phyloP scores from a whole-genome alignment of 2,329 filamentous ascomycete genomes.

The Fusarium staphyleae region DNA sequence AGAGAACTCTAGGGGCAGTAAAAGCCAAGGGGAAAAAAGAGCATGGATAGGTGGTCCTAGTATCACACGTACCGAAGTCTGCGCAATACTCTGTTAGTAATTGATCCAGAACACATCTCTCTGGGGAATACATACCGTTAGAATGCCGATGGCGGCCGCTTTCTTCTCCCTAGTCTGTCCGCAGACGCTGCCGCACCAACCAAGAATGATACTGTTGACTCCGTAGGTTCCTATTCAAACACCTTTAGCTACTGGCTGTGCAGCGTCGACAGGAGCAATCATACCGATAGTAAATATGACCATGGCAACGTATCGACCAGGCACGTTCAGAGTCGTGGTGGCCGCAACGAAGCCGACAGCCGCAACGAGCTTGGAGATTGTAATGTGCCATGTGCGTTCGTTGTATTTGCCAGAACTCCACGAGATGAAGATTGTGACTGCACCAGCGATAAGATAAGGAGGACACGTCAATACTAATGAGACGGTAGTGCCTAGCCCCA shows the following conservation, averaged over 20 bases:
- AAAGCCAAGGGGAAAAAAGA: too few species aligned
- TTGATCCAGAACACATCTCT: too few species aligned
- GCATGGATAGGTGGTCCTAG: too few species aligned
- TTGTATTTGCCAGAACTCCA: conserved; percentile 55
- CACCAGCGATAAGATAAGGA: conserved; percentile 53
- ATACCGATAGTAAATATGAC: conserved; percentile 50
- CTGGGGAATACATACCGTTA: too few species aligned
- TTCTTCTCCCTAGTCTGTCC: conserved; percentile 59
- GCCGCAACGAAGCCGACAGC: conserved; percentile 40
- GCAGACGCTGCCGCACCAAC: conserved; percentile 52
- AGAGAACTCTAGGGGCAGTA: too few species aligned
- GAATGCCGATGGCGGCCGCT: conserved; percentile 52
- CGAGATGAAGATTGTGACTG: conserved; percentile 33
- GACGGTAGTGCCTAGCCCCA: conserved; percentile 40
- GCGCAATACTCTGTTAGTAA: too few species aligned
- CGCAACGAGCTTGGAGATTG: conserved; percentile 50
- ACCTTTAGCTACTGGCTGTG: too few species aligned
- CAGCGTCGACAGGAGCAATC: too few species aligned
- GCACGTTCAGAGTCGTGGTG: conserved; percentile 38
- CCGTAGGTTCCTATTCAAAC: too few species aligned
- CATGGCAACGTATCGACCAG: conserved; percentile 43
- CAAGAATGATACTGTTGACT: conserved; percentile 55
- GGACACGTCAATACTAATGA: conserved; percentile 48
- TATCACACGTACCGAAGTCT: too few species aligned
- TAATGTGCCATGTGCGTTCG: conserved; percentile 58